phyloP scores from a whole-genome alignment of 2,329 filamentous ascomycete genomes.

The Penicillium psychrosexuale region DNA sequence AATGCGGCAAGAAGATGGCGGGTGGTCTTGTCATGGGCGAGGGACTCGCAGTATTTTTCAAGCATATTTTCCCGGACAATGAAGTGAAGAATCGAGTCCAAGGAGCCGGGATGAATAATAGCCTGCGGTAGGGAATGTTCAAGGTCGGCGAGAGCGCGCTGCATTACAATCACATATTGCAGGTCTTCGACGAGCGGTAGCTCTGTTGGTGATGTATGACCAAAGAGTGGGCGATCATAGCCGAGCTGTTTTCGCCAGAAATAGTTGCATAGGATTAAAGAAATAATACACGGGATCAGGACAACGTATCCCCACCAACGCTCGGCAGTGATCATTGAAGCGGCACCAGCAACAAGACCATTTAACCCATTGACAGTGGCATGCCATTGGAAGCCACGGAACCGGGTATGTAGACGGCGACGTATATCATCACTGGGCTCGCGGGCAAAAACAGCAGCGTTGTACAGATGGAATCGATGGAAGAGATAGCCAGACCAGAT shows the following conservation, averaged over 20 bases:
- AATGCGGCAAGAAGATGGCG: slow-evolving; percentile 4
- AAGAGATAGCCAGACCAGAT: slow-evolving; percentile 49
- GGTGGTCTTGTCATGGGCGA: slow-evolving; percentile 20
- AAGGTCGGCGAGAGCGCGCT: slow-evolving; percentile 13
- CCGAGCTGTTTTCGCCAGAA: slow-evolving; percentile 50
- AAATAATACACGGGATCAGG: slow-evolving; percentile 50
- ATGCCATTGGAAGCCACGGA: slow-evolving; percentile 46
- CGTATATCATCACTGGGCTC: slow-evolving; percentile 29
- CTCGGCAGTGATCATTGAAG: slow-evolving; percentile 51
- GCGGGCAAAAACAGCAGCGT: slow-evolving; percentile 21
- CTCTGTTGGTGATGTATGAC: slow-evolving; percentile 1
- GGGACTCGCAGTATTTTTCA: slow-evolving; percentile 27
- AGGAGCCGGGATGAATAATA: slow-evolving; percentile 9
- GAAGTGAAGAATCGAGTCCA: slow-evolving; percentile 25
- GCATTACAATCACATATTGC: slow-evolving; percentile 23
- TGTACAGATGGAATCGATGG: slow-evolving; percentile 42
- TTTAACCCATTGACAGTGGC: slow-evolving; percentile 46
- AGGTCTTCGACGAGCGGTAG: slow-evolving; percentile 30
- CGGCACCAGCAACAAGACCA: slow-evolving; percentile 49
- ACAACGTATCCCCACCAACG: slow-evolving; percentile 55
- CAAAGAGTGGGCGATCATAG: slow-evolving; percentile 42
- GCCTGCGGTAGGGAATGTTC: slow-evolving; percentile 5
- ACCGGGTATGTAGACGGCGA: slow-evolving; percentile 36
- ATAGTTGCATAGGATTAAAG: slow-evolving; percentile 48
- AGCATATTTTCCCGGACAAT: slow-evolving; percentile 28